Conservation (phyloP, 495 filamentous ascomycete genomes). For the Talaromyces borbonicus region DNA sequence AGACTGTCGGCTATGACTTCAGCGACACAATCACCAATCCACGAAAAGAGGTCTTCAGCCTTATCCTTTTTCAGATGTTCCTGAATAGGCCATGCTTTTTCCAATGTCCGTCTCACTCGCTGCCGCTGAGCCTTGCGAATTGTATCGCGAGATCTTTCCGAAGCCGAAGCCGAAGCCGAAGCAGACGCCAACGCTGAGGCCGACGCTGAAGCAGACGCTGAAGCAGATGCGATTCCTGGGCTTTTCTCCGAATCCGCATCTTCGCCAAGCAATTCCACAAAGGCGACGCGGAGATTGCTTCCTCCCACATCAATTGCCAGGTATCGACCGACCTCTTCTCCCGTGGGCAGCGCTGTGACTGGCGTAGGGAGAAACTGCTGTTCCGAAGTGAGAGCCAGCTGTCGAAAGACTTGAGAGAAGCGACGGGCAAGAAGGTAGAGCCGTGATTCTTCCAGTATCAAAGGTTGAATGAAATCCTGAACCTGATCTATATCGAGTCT, state of each 20-base stretch:
- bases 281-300: slow-evolving; percentile 69
- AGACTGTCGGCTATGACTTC: slow-evolving; percentile 54
- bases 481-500: slow-evolving; percentile 24
- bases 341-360: slow-evolving; percentile 58
- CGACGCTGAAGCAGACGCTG: too few relatives aligned
- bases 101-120: slow-evolving; percentile 50
- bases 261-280: slow-evolving; percentile 57
- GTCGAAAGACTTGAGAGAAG: slow-evolving; percentile 49
- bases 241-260: slow-evolving; percentile 26
- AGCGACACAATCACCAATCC: slow-evolving; percentile 70
- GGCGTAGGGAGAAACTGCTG: slow-evolving; percentile 74
- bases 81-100: slow-evolving; percentile 68
- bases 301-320: slow-evolving; percentile 76
- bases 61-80: slow-evolving; percentile 71
- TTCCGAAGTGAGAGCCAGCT: slow-evolving; percentile 53
- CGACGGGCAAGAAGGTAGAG: slow-evolving; percentile 51
- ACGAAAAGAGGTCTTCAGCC: slow-evolving; percentile 63
- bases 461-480: slow-evolving; percentile 30
- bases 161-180: slow-evolving; percentile 9
- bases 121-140: slow-evolving; percentile 37
- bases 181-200: background rate
- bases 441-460: slow-evolving; percentile 31
- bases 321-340: slow-evolving; percentile 56
- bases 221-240: slow-evolving; percentile 24
- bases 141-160: slow-evolving; percentile 29